A percentile compares a stretch with the other conserved stretches of the same genome.
Evolutionary conservation across 768 basidiomycete species (phyloP).

Genomic region (Rhizopogon vesiculosus): DNA sequence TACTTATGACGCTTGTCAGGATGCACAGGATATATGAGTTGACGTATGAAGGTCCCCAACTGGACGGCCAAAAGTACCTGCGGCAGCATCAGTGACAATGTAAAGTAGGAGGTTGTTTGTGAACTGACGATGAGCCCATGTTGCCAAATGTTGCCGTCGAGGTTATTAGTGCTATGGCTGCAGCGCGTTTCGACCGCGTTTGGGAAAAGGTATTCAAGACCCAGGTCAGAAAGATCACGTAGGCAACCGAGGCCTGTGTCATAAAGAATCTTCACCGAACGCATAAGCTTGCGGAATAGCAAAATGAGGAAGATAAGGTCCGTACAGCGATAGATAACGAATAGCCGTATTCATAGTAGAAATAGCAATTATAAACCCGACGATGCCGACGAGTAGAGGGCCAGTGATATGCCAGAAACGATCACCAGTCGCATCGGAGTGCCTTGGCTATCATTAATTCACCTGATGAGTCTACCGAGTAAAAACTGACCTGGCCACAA

Average conservation of each 20-base stretch:
- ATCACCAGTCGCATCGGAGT: slow-evolving; percentile 68
- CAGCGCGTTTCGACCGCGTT: slow-evolving; percentile 79
- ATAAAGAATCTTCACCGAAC: slow-evolving; percentile 57
- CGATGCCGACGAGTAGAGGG: slow-evolving; percentile 50
- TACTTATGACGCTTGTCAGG: slow-evolving; percentile 43
- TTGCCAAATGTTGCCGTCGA: slow-evolving; percentile 79
- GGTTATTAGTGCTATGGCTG: slow-evolving; percentile 79
- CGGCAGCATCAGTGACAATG: neutral
- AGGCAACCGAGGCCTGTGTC: slow-evolving; percentile 67
- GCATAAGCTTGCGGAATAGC: neutral
- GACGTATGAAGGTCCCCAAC: slow-evolving; percentile 67
- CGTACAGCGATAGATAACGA: slow-evolving; percentile 62
- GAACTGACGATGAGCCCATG: slow-evolving; percentile 68
- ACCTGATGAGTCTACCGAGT: neutral
- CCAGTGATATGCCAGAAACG: slow-evolving; percentile 65
- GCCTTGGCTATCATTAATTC: slow-evolving; percentile 31
- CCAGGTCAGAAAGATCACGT: slow-evolving; percentile 57
- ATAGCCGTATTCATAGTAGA: slow-evolving; percentile 55
- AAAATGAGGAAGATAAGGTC: neutral
- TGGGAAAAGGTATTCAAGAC: slow-evolving; percentile 58
- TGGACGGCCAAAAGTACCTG: slow-evolving; percentile 61
- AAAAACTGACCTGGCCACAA: slow-evolving; percentile 39
- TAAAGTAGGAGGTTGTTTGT: neutral
- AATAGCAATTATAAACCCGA: slow-evolving; percentile 63
- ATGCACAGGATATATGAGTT: slow-evolving; percentile 76